Evolutionary conservation across 495 filamentous ascomycete genomes (phyloP), one percentile per base, ranked within the genome.

Genomic region (Daldinia vernicosa): DNA sequence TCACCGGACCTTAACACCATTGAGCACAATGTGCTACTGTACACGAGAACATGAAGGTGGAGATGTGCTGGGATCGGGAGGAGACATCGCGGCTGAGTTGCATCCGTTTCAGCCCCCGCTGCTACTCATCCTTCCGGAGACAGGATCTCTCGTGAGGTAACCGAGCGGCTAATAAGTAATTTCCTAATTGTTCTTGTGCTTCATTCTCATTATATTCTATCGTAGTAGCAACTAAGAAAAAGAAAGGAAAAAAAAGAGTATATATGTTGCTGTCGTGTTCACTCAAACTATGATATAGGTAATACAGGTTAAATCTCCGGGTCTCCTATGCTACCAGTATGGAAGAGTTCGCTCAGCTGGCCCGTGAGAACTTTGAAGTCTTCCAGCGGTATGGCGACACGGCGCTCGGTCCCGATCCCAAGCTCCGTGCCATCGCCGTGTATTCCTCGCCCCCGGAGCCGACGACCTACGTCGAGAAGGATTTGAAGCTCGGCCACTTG

Each of bases 281-380:
- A 60, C 22, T 4, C 7, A 14, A 22, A 35, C 24, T 56, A 64
- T 67, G 54, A 22, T 43, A 60, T 22, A n/a, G n/a, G n/a, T n/a
- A 22, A 33, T 60, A 28, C 27, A n/a, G 11, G 56, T 58, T 40
- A 72, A 65, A 47, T 65, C 45, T 55, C 65, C 47, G 27, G 43
- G 47, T 56, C 40, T 58, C 33, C 60, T n/a, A 35, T 17, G 70
- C 40, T 12, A 32, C 45, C 60, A 37, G 14, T 56, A 72, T 72
- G 70, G 70, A 72, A 51, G 70, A 72, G 51, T 72, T 72, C 35
- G 70, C 70, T 0, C 70, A 72, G 40, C 50, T 72, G 40, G 58
- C 70, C 24, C 70, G 70, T 35, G 70, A 72, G 70, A 72, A 64
- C 37, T 72, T 72, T 39, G 65, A 72, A 37, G 70, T 68, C 51